phyloP scores from a whole-genome alignment of 257 asterid genomes.

The Ilex aquifolium region DNA sequence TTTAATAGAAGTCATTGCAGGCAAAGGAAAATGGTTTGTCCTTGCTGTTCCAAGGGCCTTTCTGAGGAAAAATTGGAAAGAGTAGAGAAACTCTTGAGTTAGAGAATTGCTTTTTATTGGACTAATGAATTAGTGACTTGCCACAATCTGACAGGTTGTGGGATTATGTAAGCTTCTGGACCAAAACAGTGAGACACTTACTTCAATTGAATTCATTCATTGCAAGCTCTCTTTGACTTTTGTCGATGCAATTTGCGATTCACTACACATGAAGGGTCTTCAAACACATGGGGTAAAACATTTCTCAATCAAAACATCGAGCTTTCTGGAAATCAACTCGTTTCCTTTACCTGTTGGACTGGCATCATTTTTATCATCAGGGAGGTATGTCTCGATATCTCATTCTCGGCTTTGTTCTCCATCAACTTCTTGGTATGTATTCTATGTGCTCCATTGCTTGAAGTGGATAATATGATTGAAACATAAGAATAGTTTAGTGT shows the following conservation, averaged over 20 bases:
- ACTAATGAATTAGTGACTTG: slow-evolving; percentile 19
- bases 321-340: slow-evolving; percentile 49
- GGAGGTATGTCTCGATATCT: slow-evolving; percentile 49
- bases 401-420: neutral
- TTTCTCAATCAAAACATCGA: slow-evolving; percentile 85
- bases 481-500: too few species aligned
- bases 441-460: neutral
- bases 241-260: slow-evolving; percentile 61
- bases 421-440: neutral
- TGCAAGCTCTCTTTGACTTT: slow-evolving; percentile 77
- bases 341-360: slow-evolving; percentile 55
- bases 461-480: neutral
- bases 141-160: slow-evolving; percentile 53
- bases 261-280: slow-evolving; percentile 46
- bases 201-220: slow-evolving; percentile 62
- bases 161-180: slow-evolving; percentile 75
- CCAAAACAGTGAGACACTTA: slow-evolving; percentile 60
- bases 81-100: neutral
- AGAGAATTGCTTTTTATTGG: slow-evolving; percentile 12
- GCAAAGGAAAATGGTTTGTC: too few species aligned
- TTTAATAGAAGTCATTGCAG: neutral
- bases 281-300: slow-evolving; percentile 60
- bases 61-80: neutral
- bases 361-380: slow-evolving; percentile 55
- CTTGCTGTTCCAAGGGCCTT: too few species aligned